Percentiles rank a stretch among this genome's conserved stretches.
Conservation (phyloP, 768 basidiomycete genomes). For the Austroboletus eburneus region DNA sequence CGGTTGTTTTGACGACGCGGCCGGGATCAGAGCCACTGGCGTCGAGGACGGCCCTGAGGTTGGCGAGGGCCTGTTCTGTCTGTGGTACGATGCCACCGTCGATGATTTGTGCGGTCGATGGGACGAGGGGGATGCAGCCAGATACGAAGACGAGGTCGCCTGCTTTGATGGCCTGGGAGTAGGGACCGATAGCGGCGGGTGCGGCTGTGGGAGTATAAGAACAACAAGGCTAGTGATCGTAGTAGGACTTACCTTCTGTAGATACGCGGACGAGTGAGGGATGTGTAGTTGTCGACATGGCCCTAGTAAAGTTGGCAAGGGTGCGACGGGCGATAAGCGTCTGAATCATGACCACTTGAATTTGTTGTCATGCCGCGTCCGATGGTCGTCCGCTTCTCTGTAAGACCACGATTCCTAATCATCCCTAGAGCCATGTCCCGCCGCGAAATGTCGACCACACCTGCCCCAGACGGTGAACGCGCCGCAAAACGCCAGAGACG, state of each 20-base stretch:
- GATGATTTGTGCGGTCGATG: slow-evolving; percentile 50
- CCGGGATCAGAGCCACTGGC: slow-evolving; percentile 74
- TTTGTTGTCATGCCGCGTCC: no score
- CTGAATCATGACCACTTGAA: neutral
- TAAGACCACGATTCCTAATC: neutral
- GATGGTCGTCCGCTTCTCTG: neutral
- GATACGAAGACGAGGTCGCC: slow-evolving; percentile 86
- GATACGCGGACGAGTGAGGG: slow-evolving; percentile 34
- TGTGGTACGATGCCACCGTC: slow-evolving; percentile 34
- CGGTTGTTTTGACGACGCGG: slow-evolving; percentile 90
- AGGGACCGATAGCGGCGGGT: slow-evolving; percentile 79
- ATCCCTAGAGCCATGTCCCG: slow-evolving; percentile 37
- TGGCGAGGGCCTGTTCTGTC: slow-evolving; percentile 79
- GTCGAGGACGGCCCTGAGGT: slow-evolving; percentile 79
- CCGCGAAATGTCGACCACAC: slow-evolving; percentile 44
- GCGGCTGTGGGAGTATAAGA: slow-evolving; percentile 46
- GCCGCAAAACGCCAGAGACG: slow-evolving; percentile 51
- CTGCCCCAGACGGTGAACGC: slow-evolving; percentile 18
- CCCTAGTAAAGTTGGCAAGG: neutral
- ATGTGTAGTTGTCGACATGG: slow-evolving; percentile 34
- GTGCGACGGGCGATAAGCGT: neutral
- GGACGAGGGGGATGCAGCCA: slow-evolving; percentile 83
- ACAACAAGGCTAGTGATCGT: neutral
- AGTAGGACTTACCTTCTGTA: slow-evolving; percentile 22
- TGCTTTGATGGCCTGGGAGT: slow-evolving; percentile 81